phyloP scores from a whole-genome alignment of 257 asterid species.

The Thymus mandschuricus region DNA sequence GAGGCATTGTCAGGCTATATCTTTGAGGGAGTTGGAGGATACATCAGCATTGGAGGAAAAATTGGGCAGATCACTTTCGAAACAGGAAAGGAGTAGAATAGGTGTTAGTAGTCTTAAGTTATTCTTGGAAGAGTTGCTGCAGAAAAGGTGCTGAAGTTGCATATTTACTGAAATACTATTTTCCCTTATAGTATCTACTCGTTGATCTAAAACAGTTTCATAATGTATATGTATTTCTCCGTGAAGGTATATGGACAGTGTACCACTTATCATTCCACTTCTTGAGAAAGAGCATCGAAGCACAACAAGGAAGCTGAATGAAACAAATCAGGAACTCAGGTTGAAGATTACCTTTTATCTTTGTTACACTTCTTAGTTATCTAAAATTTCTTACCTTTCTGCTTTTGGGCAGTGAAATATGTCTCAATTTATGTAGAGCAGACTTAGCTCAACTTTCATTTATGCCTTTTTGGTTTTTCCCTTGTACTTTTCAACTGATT shows the following conservation, averaged over 20 bases:
- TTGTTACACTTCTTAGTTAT: conserved; percentile 10
- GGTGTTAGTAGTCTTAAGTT: conserved; percentile 93
- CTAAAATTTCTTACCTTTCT: background rate
- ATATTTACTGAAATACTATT: conserved; percentile 21
- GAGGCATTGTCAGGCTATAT: conserved; percentile 63
- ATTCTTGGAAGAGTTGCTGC: conserved; percentile 92
- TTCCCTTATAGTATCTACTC: conserved; percentile 22
- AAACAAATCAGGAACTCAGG: conserved; percentile 92
- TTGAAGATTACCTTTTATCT: conserved; percentile 28
- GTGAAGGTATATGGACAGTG: conserved; percentile 89
- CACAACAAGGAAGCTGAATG: conserved; percentile 78
- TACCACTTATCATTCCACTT: conserved; percentile 90
- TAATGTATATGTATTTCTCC: conserved; percentile 34
- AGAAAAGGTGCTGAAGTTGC: conserved; percentile 56
- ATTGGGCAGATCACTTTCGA: conserved; percentile 85
- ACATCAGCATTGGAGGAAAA: conserved; percentile 83
- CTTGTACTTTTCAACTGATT: conserved; percentile 23
- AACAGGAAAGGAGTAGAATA: conserved; percentile 83
- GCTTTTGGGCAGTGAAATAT: conserved; percentile 18
- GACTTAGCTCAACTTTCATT: background rate
- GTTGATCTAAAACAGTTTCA: conserved; percentile 30
- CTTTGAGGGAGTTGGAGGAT: conserved; percentile 86
- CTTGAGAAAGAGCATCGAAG: conserved; percentile 88
- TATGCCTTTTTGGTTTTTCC: background rate
- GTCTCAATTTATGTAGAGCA: conserved; percentile 8